Conservation (phyloP, 768 basidiomycete genomes). For the Russula compacta region DNA sequence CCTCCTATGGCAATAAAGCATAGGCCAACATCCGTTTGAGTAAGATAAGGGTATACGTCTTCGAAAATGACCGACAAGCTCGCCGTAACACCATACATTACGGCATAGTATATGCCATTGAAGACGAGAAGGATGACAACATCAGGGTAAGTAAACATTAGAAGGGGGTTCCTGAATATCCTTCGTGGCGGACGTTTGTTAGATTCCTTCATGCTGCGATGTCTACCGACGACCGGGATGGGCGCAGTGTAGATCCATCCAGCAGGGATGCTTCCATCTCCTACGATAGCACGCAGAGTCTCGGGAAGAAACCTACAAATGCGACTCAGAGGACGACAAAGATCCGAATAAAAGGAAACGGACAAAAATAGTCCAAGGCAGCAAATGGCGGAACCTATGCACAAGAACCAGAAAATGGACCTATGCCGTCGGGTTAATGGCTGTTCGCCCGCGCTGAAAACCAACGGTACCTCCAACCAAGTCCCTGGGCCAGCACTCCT, state of each 20-base stretch:
- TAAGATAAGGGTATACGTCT: slow-evolving; percentile 47
- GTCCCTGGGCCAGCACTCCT: slow-evolving; percentile 27
- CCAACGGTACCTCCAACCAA: slow-evolving; percentile 26
- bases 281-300: slow-evolving; percentile 38
- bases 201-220: background rate
- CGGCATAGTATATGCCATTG: slow-evolving; percentile 45
- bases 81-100: slow-evolving; percentile 53
- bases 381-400: slow-evolving; percentile 29
- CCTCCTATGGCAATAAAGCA: slow-evolving; percentile 72
- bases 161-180: slow-evolving; percentile 45
- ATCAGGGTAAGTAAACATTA: slow-evolving; percentile 46
- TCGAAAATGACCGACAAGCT: slow-evolving; percentile 55
- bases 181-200: slow-evolving; percentile 24
- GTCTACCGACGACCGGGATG: slow-evolving; percentile 27
- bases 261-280: slow-evolving; percentile 34
- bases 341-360: slow-evolving; percentile 6
- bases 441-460: background rate
- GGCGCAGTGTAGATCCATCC: slow-evolving; percentile 26
- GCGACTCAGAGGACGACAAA: background rate
- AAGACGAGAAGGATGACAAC: slow-evolving; percentile 44
- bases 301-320: slow-evolving; percentile 36
- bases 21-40: slow-evolving; percentile 58
- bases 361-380: slow-evolving; percentile 31
- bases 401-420: slow-evolving; percentile 37
- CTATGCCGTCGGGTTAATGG: slow-evolving; percentile 18